Evolutionary conservation across 140 eudicot genomes (phyloP).

Genomic region (Senecio squalidus): DNA sequence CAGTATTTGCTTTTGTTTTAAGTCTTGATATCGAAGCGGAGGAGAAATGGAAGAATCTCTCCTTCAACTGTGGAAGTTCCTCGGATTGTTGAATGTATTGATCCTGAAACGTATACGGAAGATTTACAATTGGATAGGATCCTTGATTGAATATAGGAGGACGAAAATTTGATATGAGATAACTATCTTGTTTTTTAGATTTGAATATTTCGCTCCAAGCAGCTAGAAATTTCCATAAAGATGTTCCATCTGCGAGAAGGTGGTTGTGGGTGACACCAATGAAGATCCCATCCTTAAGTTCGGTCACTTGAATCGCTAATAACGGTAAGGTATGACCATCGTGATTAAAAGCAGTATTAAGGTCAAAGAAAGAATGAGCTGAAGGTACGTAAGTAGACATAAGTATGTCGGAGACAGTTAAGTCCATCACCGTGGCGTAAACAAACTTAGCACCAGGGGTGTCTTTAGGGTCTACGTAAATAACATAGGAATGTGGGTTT

Average conservation of each 20-base stretch:
- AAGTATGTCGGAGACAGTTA: no score
- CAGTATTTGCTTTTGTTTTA: constrained; percentile 37
- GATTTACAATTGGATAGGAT: not conserved
- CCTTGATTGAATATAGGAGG: constrained; percentile 20
- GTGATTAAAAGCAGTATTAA: no score
- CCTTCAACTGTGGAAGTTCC: not conserved
- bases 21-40: constrained; percentile 18
- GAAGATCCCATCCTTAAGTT: constrained; percentile 36
- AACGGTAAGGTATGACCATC: no score
- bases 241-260: constrained; percentile 24
- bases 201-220: no score
- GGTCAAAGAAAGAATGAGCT: no score
- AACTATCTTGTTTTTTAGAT: not conserved
- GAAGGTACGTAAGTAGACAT: no score
- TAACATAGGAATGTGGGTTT: no score
- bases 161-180: constrained; percentile 2
- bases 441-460: no score
- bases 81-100: not conserved
- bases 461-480: no score
- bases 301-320: no score
- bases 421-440: no score
- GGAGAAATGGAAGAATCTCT: constrained; percentile 35
- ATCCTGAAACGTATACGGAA: constrained; percentile 14
- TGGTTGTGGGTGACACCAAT: constrained; percentile 32
- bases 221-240: constrained; percentile 30